Evolutionary conservation across 2,329 filamentous ascomycete species (phyloP).

Genomic region (Annulohypoxylon truncatum): DNA sequence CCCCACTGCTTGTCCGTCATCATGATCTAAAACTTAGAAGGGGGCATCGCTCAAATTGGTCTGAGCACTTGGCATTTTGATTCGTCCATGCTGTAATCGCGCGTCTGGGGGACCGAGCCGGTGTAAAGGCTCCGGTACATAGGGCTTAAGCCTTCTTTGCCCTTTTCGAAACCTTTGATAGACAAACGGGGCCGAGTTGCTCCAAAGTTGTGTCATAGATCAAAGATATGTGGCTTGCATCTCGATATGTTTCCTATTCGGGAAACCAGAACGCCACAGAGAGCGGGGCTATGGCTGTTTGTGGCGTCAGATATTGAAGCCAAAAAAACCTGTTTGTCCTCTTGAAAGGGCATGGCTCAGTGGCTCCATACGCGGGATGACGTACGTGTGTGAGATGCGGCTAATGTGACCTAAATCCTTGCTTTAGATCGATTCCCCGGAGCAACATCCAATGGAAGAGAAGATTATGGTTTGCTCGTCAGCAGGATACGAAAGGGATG

Average conservation of each 20-base stretch:
- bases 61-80: not conserved
- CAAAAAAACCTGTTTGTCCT: constrained; percentile 30
- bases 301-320: constrained; percentile 14
- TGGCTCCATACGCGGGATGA: constrained; percentile 27
- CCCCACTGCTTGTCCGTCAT: constrained; percentile 30
- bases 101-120: constrained; percentile 10
- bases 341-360: constrained; percentile 18
- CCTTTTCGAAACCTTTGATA: not conserved
- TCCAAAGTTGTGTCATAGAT: constrained; percentile 31
- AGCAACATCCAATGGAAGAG: constrained; percentile 10
- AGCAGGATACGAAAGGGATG: not conserved
- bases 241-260: constrained; percentile 12
- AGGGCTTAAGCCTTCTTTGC: constrained; percentile 10
- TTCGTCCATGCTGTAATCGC: constrained; percentile 21
- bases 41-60: not conserved
- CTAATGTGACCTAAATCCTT: constrained; percentile 28
- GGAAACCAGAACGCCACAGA: constrained; percentile 29
- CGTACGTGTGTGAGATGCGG: constrained; percentile 36
- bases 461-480: constrained; percentile 17
- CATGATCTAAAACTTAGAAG: constrained; percentile 26
- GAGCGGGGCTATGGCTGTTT: constrained; percentile 13
- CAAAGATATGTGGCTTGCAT: constrained; percentile 26
- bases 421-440: constrained; percentile 6
- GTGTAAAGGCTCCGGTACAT: constrained; percentile 31
- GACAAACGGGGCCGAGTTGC: not conserved